phyloP scores from a whole-genome alignment of 78 protist species.

The Dictyostelium capitatum region DNA sequence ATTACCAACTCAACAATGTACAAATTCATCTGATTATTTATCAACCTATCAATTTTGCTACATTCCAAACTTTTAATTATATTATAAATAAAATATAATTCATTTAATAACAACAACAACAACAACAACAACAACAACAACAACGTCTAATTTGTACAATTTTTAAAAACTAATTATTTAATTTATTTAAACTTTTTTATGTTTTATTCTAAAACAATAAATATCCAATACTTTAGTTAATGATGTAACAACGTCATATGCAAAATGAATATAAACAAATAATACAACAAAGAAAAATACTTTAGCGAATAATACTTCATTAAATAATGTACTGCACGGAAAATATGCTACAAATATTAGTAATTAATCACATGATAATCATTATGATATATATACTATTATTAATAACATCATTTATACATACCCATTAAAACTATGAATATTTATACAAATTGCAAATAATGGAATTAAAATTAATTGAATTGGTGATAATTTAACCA shows the following conservation, averaged over 20 bases:
- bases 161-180: too few relatives aligned
- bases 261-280: constrained; percentile 38
- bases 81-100: too few relatives aligned
- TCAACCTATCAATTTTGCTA: background rate
- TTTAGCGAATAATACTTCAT: constrained; percentile 5
- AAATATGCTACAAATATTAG: background rate
- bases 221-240: constrained; percentile 41
- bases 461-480: constrained; percentile 69
- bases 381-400: background rate
- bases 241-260: constrained; percentile 39
- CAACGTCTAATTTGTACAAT: too few relatives aligned
- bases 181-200: background rate
- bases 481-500: constrained; percentile 14
- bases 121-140: too few relatives aligned
- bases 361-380: background rate
- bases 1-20: background rate
- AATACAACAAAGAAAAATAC: constrained; percentile 2
- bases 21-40: background rate
- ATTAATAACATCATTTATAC: background rate
- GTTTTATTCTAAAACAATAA: constrained; percentile 34
- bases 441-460: background rate
- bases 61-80: background rate
- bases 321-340: constrained; percentile 1
- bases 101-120: too few relatives aligned
- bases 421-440: constrained; percentile 26